Conservation (phyloP, 148 eudicot genomes). For the Camellia japonica region DNA sequence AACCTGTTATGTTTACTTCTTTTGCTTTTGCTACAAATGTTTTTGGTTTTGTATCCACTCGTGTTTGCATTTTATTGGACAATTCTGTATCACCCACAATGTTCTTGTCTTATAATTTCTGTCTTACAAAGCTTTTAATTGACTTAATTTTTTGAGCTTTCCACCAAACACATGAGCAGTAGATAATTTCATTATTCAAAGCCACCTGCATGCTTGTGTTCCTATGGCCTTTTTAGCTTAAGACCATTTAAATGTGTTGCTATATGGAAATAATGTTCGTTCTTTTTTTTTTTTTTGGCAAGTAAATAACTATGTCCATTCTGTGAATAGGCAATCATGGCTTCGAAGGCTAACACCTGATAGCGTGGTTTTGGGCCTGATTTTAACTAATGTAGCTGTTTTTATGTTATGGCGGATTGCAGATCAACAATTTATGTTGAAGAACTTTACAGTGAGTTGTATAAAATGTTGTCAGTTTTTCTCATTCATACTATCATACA, state of each 20-base stretch:
- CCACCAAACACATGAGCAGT: no score
- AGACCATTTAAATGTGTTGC: not conserved
- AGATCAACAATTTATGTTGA: slow-evolving; percentile 52
- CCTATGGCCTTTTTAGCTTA: not conserved
- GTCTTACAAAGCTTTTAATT: not conserved
- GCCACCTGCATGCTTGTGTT: not conserved
- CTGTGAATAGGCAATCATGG: slow-evolving; percentile 57
- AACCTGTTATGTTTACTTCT: not conserved
- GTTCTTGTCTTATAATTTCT: not conserved
- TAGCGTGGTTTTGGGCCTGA: slow-evolving; percentile 59
- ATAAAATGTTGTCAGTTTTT: not conserved
- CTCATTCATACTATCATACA: not conserved
- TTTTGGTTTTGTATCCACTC: not conserved
- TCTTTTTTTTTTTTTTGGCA: no score
- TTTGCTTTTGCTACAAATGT: not conserved
- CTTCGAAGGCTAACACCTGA: slow-evolving; percentile 50
- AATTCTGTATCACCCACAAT: not conserved
- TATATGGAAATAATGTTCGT: not conserved
- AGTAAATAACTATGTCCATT: not conserved
- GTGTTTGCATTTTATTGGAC: not conserved
- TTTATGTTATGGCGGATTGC: slow-evolving; percentile 67
- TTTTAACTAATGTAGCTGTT: slow-evolving; percentile 67
- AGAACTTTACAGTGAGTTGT: slow-evolving; percentile 64
- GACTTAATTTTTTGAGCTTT: not conserved
- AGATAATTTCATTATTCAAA: not conserved